Percentiles rank a stretch among this genome's conserved stretches.
These are phyloP conservation scores for Alisma plantagoaquatica DNA, from an alignment of 106 monocot genomes.

Conservation along the genomic window DNA sequence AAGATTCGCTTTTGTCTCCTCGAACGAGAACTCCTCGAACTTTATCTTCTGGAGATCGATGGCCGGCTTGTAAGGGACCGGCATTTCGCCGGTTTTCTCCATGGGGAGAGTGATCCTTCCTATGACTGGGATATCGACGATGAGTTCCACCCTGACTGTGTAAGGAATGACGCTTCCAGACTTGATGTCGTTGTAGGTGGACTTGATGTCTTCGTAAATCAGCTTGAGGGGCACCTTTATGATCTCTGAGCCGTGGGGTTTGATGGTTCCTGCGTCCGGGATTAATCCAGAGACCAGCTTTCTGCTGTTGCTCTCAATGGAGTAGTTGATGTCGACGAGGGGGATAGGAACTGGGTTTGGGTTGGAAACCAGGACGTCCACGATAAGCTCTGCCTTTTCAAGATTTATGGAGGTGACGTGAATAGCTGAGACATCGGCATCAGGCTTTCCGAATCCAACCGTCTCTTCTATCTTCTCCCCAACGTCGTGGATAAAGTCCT, in stretches of 20 bases:
- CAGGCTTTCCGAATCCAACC: slow-evolving; percentile 32
- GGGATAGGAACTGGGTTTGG: slow-evolving; percentile 38
- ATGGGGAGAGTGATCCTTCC: slow-evolving; percentile 58
- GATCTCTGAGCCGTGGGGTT: slow-evolving; percentile 31
- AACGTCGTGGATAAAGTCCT: slow-evolving; percentile 40
- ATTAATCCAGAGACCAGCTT: slow-evolving; percentile 26
- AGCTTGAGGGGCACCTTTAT: slow-evolving; percentile 22
- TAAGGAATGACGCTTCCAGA: slow-evolving; percentile 62
- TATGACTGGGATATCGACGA: slow-evolving; percentile 55
- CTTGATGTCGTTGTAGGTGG: slow-evolving; percentile 20
- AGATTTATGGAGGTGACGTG: slow-evolving; percentile 24
- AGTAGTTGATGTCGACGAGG: slow-evolving; percentile 31
- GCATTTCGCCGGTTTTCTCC: slow-evolving; percentile 44
- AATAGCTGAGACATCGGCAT: slow-evolving; percentile 25
- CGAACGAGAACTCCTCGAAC: slow-evolving; percentile 24
- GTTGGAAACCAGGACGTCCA: slow-evolving; percentile 33
- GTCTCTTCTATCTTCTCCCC: slow-evolving; percentile 41
- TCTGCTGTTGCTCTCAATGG: slow-evolving; percentile 23
- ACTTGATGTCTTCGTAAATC: slow-evolving; percentile 25
- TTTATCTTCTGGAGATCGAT: slow-evolving; percentile 15
- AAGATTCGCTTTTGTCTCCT: slow-evolving; percentile 19
- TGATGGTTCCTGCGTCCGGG: slow-evolving; percentile 30
- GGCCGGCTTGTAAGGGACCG: slow-evolving; percentile 18
- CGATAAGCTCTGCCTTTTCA: slow-evolving; percentile 20
- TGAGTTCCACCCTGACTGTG: slow-evolving; percentile 34